These are phyloP conservation scores for Suillus tomentosus DNA, from an alignment of 768 basidiomycete genomes.

Conservation along the genomic window DNA sequence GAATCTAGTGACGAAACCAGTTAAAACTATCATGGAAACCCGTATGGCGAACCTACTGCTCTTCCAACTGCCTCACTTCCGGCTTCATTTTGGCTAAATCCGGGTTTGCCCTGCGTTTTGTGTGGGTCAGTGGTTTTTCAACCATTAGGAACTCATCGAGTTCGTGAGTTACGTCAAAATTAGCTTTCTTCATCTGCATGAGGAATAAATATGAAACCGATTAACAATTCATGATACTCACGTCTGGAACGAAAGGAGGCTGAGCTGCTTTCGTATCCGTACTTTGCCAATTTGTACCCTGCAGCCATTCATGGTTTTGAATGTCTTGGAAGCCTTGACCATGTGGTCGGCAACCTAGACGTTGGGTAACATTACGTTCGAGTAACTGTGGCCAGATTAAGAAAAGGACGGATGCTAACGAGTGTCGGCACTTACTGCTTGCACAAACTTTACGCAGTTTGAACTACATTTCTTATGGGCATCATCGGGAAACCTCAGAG, in stretches of 20 bases:
- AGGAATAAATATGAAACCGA: constrained; percentile 6
- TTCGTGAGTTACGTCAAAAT: constrained; percentile 97
- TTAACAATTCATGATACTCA: constrained; percentile 45
- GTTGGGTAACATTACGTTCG: constrained; percentile 74
- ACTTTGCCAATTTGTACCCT: constrained; percentile 75
- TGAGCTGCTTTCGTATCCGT: constrained; percentile 68
- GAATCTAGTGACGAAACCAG: constrained; percentile 56
- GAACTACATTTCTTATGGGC: constrained; percentile 60
- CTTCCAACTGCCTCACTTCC: constrained; percentile 90
- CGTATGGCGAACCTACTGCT: constrained; percentile 60
- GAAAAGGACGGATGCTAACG: neutral
- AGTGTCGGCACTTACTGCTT: constrained; percentile 52
- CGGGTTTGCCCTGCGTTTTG: constrained; percentile 85
- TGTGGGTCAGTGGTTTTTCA: constrained; percentile 95
- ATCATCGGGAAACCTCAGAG: constrained; percentile 76
- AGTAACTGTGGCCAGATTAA: constrained; percentile 58
- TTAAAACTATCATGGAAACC: neutral
- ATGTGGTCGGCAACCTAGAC: constrained; percentile 78
- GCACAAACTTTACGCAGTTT: constrained; percentile 66
- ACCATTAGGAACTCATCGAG: constrained; percentile 97
- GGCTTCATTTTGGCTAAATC: constrained; percentile 89
- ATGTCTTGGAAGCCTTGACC: constrained; percentile 78
- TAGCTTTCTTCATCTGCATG: constrained; percentile 87
- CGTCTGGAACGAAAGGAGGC: constrained; percentile 91
- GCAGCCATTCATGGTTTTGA: constrained; percentile 84